Evolutionary conservation across 2,329 filamentous ascomycete species (phyloP).

Genomic region (Chrysoporthe cubensis): DNA sequence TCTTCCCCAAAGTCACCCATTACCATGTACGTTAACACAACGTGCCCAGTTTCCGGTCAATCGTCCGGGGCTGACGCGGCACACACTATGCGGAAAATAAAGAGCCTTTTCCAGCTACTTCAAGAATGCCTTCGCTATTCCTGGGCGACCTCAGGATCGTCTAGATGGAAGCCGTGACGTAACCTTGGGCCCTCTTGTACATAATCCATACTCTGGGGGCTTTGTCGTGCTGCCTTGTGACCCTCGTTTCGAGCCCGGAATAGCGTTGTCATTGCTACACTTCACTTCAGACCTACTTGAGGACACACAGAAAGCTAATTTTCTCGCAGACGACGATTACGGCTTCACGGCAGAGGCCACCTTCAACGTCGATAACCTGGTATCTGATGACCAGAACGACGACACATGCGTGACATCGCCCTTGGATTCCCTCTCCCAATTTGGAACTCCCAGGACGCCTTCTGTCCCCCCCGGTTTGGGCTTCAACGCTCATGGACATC

Average conservation of each 20-base stretch:
- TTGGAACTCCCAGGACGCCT: conserved; percentile 14
- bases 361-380: conserved; percentile 69
- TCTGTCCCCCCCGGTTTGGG: conserved; percentile 27
- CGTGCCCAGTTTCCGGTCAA: conserved; percentile 39
- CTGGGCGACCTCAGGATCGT: conserved; percentile 19
- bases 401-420: conserved; percentile 6
- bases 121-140: conserved; percentile 22
- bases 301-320: background rate
- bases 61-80: conserved; percentile 60
- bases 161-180: conserved; percentile 30
- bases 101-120: conserved; percentile 26
- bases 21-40: conserved; percentile 67
- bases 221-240: conserved; percentile 31
- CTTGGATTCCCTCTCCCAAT: conserved; percentile 10
- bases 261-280: conserved; percentile 11
- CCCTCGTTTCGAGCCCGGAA: conserved; percentile 26
- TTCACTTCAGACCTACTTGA: conserved; percentile 27
- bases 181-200: conserved; percentile 40
- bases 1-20: conserved; percentile 60
- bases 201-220: conserved; percentile 35
- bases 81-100: conserved; percentile 34
- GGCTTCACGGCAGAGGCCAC: conserved; percentile 63
- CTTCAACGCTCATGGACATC: conserved; percentile 23
- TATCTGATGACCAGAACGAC: conserved; percentile 59
- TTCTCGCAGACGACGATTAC: conserved; percentile 65